phyloP scores from a whole-genome alignment of 345 rosid species.

The Cochlearia excelsa region DNA sequence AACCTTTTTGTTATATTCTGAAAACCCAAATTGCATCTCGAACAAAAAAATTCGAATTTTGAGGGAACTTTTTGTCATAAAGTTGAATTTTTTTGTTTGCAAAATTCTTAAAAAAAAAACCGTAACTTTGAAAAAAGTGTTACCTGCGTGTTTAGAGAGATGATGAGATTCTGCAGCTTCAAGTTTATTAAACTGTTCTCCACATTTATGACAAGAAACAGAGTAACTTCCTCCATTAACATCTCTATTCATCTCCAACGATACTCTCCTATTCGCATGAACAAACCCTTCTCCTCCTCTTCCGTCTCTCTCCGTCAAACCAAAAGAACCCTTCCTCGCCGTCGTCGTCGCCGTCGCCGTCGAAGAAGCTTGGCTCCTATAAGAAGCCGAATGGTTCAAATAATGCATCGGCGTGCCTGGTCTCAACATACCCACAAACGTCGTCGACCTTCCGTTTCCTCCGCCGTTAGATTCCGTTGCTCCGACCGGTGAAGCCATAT shows the following conservation, averaged over 20 bases:
- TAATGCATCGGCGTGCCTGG: slow-evolving; percentile 97
- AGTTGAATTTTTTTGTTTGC: not conserved
- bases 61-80: not conserved
- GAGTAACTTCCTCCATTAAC: slow-evolving; percentile 45
- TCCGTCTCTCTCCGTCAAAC: slow-evolving; percentile 46
- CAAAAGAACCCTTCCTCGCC: slow-evolving; percentile 55
- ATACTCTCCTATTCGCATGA: slow-evolving; percentile 52
- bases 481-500: slow-evolving; percentile 47
- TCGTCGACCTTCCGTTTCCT: slow-evolving; percentile 44
- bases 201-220: slow-evolving; percentile 93
- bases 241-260: slow-evolving; percentile 51
- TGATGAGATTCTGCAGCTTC: slow-evolving; percentile 97
- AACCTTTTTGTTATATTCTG: slow-evolving; percentile 1
- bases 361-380: slow-evolving; percentile 42
- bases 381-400: slow-evolving; percentile 53
- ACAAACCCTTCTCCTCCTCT: slow-evolving; percentile 50
- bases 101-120: too few species aligned
- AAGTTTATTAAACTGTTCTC: slow-evolving; percentile 84
- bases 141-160: slow-evolving; percentile 98
- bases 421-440: slow-evolving; percentile 73
- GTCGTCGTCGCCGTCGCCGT: slow-evolving; percentile 38
- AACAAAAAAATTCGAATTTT: too few species aligned
- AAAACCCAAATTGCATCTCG: not conserved
- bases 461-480: slow-evolving; percentile 23
- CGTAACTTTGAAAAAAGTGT: too few species aligned